Evolutionary conservation across 768 basidiomycete species (phyloP).

Genomic region (Asterophora lycoperdoides): DNA sequence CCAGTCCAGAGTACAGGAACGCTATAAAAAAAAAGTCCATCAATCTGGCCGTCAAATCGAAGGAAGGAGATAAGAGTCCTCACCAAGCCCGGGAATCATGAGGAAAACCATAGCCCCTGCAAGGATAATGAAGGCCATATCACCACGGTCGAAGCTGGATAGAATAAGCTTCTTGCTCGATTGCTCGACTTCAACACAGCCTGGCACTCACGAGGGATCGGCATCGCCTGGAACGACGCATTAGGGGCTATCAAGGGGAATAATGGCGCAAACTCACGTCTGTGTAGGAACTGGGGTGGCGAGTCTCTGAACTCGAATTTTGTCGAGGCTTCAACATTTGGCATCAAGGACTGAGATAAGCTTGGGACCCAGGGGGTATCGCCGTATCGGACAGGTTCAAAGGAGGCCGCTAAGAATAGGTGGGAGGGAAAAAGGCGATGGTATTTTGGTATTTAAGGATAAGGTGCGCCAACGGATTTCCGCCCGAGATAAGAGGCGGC

Average conservation of each 20-base stretch:
- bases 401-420: background rate
- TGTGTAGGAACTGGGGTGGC: constrained; percentile 1
- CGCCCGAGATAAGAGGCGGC: constrained; percentile 18
- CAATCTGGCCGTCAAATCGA: constrained; percentile 1
- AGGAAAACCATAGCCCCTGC: constrained; percentile 68
- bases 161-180: background rate
- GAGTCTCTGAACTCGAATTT: constrained; percentile 2
- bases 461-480: constrained; percentile 12
- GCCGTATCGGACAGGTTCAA: background rate
- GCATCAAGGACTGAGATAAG: constrained; percentile 5
- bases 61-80: constrained; percentile 3
- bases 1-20: constrained; percentile 70
- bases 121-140: constrained; percentile 66
- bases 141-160: constrained; percentile 62
- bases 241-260: background rate
- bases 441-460: constrained; percentile 11
- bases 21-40: constrained; percentile 36
- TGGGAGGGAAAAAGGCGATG: background rate
- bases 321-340: constrained; percentile 4
- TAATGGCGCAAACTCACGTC: constrained; percentile 10
- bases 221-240: constrained; percentile 13
- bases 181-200: background rate
- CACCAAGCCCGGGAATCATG: constrained; percentile 76
- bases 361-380: constrained; percentile 1
- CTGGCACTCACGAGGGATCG: constrained; percentile 11